These are phyloP conservation scores for Rhizodiscina lignyota DNA, from an alignment of 495 filamentous ascomycete genomes.

Conservation along the genomic window DNA sequence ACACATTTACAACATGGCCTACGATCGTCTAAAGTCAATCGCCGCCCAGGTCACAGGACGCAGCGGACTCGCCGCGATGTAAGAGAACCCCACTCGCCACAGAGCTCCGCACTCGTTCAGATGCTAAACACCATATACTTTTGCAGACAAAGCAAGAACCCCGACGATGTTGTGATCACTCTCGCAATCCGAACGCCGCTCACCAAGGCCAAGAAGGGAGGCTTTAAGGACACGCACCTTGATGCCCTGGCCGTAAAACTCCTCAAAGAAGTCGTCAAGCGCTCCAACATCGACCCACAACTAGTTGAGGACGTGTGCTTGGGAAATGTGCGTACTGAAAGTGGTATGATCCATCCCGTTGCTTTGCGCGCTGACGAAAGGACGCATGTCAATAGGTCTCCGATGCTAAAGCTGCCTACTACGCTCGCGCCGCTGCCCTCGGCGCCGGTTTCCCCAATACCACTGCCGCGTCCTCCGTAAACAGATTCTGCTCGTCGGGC, in stretches of 20 bases:
- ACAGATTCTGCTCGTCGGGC: constrained; percentile 94
- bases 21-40: no score
- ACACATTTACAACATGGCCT: no score
- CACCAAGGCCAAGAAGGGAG: constrained; percentile 67
- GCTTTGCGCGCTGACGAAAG: constrained; percentile 9
- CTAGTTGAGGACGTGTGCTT: constrained; percentile 84
- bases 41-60: no score
- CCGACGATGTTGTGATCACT: constrained; percentile 92
- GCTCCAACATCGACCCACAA: constrained; percentile 62
- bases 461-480: constrained; percentile 58
- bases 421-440: constrained; percentile 71
- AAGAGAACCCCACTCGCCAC: no score
- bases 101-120: no score
- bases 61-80: no score
- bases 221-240: constrained; percentile 87
- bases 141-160: no score
- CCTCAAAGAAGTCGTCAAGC: constrained; percentile 55
- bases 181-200: constrained; percentile 77
- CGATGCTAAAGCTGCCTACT: constrained; percentile 77
- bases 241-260: constrained; percentile 72
- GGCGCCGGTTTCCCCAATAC: constrained; percentile 92
- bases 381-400: constrained; percentile 69
- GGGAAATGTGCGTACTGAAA: constrained; percentile 53
- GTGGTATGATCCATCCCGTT: not conserved
- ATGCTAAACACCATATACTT: no score